These are phyloP conservation scores for Calamus simplicifolius DNA, from an alignment of 176 grass and related monocot species.

Conservation along the genomic window DNA sequence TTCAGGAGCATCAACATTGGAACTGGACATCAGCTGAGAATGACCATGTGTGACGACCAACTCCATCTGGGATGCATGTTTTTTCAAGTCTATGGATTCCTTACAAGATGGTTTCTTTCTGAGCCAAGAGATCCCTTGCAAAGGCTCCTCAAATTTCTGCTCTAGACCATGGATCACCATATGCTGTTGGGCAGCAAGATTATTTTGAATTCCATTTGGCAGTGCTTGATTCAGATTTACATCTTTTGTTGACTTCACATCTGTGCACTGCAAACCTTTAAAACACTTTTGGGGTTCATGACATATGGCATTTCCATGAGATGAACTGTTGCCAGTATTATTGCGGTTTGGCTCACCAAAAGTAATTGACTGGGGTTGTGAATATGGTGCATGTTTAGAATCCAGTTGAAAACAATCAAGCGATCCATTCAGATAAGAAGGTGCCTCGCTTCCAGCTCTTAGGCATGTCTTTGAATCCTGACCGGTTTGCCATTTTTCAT, in stretches of 20 bases:
- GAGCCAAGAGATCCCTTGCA: conserved; percentile 30
- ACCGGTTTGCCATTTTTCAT: conserved; percentile 14
- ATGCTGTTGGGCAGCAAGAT: conserved; percentile 14
- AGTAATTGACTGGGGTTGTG: conserved; percentile 17
- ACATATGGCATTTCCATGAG: conserved; percentile 9
- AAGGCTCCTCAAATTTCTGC: conserved; percentile 7
- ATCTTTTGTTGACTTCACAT: conserved; percentile 26
- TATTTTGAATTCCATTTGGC: conserved; percentile 31
- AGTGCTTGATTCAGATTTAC: conserved; percentile 63
- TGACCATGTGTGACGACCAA: not conserved
- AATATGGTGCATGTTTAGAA: conserved; percentile 19
- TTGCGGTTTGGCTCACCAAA: conserved; percentile 27
- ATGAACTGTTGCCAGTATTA: conserved; percentile 4
- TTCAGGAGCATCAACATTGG: not conserved
- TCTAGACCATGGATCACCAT: conserved; percentile 22
- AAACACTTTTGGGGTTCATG: conserved; percentile 12
- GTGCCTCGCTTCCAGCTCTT: not conserved
- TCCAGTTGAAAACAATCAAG: conserved; percentile 26
- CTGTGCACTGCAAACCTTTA: conserved; percentile 23
- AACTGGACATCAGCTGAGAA: conserved; percentile 21
- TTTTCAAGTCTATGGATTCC: conserved; percentile 23
- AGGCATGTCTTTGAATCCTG: conserved; percentile 1
- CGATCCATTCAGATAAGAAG: conserved; percentile 2
- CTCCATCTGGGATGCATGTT: conserved; percentile 30
- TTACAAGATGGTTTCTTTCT: conserved; percentile 39